These are phyloP conservation scores for Discostella stelligeroides DNA, from an alignment of 108 stramenopile genomes.

Conservation along the genomic window DNA sequence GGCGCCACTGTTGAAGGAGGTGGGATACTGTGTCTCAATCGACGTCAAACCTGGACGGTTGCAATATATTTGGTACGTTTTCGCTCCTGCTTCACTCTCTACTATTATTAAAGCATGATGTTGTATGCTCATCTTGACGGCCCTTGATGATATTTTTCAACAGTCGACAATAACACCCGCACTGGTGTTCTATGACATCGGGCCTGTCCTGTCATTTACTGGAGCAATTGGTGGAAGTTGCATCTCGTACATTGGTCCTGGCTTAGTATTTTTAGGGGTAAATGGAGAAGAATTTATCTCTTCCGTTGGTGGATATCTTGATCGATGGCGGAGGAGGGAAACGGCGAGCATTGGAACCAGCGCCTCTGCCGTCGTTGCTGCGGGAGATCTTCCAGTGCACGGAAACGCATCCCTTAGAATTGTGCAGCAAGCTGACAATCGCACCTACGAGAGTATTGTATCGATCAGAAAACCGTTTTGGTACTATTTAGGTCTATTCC, in stretches of 20 bases:
- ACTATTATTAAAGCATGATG: not conserved
- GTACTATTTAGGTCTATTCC: slow-evolving; percentile 49
- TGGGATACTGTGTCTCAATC: slow-evolving; percentile 48
- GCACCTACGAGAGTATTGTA: slow-evolving; percentile 23
- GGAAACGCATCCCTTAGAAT: slow-evolving; percentile 67
- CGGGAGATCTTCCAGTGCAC: slow-evolving; percentile 68
- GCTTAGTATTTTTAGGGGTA: slow-evolving; percentile 77
- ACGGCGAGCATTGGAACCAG: slow-evolving; percentile 1
- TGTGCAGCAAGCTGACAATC: slow-evolving; percentile 11
- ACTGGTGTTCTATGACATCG: slow-evolving; percentile 72
- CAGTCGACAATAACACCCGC: slow-evolving; percentile 65
- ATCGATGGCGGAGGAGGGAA: slow-evolving; percentile 23
- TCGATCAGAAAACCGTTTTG: slow-evolving; percentile 43
- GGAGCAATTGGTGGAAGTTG: slow-evolving; percentile 76
- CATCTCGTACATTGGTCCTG: slow-evolving; percentile 76
- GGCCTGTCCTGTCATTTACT: slow-evolving; percentile 79
- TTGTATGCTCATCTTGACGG: not conserved
- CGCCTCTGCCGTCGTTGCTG: slow-evolving; percentile 12
- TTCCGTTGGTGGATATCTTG: slow-evolving; percentile 22
- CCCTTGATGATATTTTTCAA: not conserved
- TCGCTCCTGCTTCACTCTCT: not conserved
- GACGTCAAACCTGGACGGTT: slow-evolving; percentile 57
- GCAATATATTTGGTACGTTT: slow-evolving; percentile 57
- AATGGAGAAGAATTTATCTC: slow-evolving; percentile 70
- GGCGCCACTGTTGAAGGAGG: slow-evolving; percentile 39